Percentiles rank a stretch among this genome's conserved stretches.
Conservation (phyloP, 2,329 filamentous ascomycete species). For the Xylariales sp. region DNA sequence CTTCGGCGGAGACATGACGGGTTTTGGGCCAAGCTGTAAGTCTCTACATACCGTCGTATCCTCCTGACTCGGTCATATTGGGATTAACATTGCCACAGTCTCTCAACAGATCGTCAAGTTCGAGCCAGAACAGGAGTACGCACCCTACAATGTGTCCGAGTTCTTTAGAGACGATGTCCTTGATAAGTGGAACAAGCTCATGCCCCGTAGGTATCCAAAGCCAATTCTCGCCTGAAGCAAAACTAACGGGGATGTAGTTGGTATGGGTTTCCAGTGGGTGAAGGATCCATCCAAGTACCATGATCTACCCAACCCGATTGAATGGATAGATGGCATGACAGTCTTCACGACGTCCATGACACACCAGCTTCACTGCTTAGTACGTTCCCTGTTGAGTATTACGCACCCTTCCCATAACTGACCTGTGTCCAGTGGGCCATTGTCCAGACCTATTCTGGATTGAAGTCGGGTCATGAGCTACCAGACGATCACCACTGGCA, state of each 20-base stretch:
- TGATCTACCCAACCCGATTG: slow-evolving; percentile 25
- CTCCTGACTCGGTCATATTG: no score
- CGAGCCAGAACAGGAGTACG: slow-evolving; percentile 32
- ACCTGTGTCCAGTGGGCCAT: slow-evolving; percentile 34
- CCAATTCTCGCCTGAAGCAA: background rate
- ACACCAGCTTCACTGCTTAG: slow-evolving; percentile 36
- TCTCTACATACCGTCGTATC: background rate
- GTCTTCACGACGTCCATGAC: slow-evolving; percentile 37
- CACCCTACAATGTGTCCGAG: slow-evolving; percentile 32
- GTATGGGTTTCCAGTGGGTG: slow-evolving; percentile 31
- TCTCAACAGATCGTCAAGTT: slow-evolving; percentile 32
- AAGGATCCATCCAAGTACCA: slow-evolving; percentile 26
- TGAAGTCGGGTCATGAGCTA: slow-evolving; percentile 32
- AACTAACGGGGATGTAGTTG: slow-evolving; percentile 17
- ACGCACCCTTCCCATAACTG: no score
- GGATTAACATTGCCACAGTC: slow-evolving; percentile 22
- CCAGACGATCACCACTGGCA: slow-evolving; percentile 42
- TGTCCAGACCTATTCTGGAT: slow-evolving; percentile 38
- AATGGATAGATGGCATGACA: slow-evolving; percentile 26
- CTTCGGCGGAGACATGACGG: slow-evolving; percentile 34
- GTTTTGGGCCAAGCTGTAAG: slow-evolving; percentile 31
- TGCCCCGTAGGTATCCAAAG: slow-evolving; percentile 29
- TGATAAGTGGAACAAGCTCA: slow-evolving; percentile 33
- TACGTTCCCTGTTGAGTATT: no score
- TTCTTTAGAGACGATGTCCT: slow-evolving; percentile 33